phyloP scores from a whole-genome alignment of 768 basidiomycete genomes.

The Boletus tylopilopsis region DNA sequence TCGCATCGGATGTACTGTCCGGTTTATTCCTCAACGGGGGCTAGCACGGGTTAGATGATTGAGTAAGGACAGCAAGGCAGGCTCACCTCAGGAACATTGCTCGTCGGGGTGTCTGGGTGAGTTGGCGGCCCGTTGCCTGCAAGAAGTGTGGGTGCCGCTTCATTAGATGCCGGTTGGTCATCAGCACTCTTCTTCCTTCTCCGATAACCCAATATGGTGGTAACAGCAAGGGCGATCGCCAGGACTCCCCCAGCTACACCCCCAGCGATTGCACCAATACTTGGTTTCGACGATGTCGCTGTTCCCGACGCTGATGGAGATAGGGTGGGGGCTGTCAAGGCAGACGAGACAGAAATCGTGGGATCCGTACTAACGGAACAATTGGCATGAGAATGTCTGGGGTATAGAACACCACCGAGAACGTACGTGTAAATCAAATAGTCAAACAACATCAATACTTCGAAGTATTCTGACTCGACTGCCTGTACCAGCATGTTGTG shows the following conservation, averaged over 20 bases:
- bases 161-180: neutral
- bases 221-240: neutral
- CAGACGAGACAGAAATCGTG: neutral
- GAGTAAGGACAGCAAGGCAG: no score
- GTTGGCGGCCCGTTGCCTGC: no score
- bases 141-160: neutral
- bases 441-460: conserved; percentile 14
- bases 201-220: conserved; percentile 3
- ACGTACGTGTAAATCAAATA: conserved; percentile 19
- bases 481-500: conserved; percentile 10
- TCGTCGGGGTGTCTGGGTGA: neutral
- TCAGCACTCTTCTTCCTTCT: neutral
- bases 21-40: no score
- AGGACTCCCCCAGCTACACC: conserved; percentile 1
- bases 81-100: no score
- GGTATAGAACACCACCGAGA: neutral
- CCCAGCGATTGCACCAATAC: conserved; percentile 4
- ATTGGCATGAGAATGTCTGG: no score
- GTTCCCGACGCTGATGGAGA: neutral
- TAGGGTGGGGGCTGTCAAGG: neutral
- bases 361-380: conserved; percentile 1
- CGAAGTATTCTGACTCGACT: neutral
- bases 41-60: no score
- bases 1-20: no score
- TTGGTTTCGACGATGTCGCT: neutral